phyloP scores from a whole-genome alignment of 176 grass and related monocot genomes.

The Carex pumila region DNA sequence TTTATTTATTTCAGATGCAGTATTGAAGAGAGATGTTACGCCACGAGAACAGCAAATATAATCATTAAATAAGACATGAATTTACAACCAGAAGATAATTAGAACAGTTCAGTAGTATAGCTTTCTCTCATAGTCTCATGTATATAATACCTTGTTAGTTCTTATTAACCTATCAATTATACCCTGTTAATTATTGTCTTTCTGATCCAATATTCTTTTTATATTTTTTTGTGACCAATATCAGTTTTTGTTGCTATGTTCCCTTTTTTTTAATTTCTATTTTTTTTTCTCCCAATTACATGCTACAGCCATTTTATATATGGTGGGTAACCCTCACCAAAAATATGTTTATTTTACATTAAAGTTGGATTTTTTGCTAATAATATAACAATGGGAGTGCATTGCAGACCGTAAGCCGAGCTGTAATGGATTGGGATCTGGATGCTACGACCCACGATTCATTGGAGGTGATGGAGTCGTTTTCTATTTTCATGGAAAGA shows the following conservation, averaged over 20 bases:
- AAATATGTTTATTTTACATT: not conserved
- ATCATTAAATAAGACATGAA: not conserved
- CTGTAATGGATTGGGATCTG: constrained; percentile 31
- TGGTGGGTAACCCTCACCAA: not conserved
- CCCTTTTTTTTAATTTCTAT: not conserved
- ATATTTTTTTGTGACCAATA: too few species aligned
- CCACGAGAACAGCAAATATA: not conserved
- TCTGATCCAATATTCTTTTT: not conserved
- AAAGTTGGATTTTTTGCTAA: not conserved
- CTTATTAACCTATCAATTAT: not conserved
- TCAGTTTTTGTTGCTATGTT: not conserved
- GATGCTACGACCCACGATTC: constrained; percentile 43
- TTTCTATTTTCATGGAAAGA: constrained; percentile 42
- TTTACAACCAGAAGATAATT: not conserved
- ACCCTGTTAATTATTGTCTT: not conserved
- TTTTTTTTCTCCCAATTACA: too few species aligned
- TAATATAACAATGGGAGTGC: not conserved
- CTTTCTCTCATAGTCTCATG: not conserved
- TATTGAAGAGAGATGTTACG: not conserved
- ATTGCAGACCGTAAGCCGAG: constrained; percentile 30
- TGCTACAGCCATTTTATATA: too few species aligned
- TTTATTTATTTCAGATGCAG: not conserved
- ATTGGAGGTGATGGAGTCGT: constrained; percentile 30
- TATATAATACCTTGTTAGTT: not conserved
- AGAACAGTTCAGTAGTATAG: not conserved